Conservation (phyloP, 108 stramenopile genomes). For the Conticribra weissflogii region DNA sequence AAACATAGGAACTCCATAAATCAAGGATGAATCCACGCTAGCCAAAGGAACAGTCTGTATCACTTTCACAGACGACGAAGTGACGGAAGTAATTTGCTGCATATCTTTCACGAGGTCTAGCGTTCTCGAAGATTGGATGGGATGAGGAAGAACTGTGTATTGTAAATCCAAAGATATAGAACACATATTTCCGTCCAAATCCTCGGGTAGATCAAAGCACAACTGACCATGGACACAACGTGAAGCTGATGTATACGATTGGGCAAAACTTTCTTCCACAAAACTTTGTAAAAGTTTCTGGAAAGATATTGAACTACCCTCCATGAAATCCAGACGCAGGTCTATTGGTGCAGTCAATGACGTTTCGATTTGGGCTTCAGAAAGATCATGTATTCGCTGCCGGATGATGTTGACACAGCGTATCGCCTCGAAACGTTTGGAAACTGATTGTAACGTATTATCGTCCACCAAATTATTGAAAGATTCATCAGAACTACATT, state of each 20-base stretch:
- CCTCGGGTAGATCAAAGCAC: conserved; percentile 50
- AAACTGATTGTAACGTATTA: conserved; percentile 1
- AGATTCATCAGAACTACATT: background rate
- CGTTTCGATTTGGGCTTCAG: conserved; percentile 4
- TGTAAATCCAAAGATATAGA: conserved; percentile 41
- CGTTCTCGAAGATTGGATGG: conserved; percentile 34
- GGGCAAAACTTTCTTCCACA: conserved; percentile 29
- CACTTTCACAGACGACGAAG: conserved; percentile 43
- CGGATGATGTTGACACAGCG: conserved; percentile 36
- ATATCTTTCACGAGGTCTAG: conserved; percentile 38
- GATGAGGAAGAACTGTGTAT: conserved; percentile 36
- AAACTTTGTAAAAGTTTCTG: conserved; percentile 36
- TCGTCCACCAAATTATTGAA: background rate
- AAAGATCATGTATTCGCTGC: conserved; percentile 28
- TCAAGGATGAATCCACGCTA: conserved; percentile 43
- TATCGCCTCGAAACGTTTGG: conserved; percentile 28
- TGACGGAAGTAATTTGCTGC: conserved; percentile 23
- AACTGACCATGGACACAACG: conserved; percentile 24
- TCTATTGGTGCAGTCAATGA: conserved; percentile 15
- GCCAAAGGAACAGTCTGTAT: conserved; percentile 44
- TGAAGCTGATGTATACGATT: conserved; percentile 19
- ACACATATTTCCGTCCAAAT: conserved; percentile 45
- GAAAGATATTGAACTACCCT: conserved; percentile 37
- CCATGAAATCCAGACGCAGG: conserved; percentile 42
- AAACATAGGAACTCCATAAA: conserved; percentile 51